Percentiles rank a stretch among this genome's conserved stretches.
Conservation (phyloP, 2,329 filamentous ascomycete species). For the Diaporthe eres region DNA sequence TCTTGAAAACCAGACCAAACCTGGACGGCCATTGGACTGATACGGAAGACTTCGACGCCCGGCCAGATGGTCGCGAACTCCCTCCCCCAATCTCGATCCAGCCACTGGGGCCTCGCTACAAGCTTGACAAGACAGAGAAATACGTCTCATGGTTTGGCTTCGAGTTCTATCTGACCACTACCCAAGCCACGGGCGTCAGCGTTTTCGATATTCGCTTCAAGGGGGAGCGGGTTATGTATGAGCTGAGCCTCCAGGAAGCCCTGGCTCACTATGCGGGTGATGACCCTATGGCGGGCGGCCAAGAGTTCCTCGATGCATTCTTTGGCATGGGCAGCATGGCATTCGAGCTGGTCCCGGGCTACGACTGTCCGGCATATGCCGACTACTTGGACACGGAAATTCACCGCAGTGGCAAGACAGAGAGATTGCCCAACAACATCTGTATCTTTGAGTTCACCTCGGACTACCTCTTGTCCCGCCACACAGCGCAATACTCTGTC, state of each 20-base stretch:
- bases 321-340: constrained; percentile 54
- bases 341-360: constrained; percentile 57
- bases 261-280: constrained; percentile 66
- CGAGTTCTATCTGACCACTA: constrained; percentile 64
- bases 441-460: constrained; percentile 57
- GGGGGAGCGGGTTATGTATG: constrained; percentile 65
- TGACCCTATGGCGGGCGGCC: constrained; percentile 59
- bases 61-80: constrained; percentile 43
- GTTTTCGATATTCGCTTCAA: constrained; percentile 66
- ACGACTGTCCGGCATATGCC: constrained; percentile 53
- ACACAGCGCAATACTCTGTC: constrained; percentile 50
- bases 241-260: constrained; percentile 67
- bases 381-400: constrained; percentile 53
- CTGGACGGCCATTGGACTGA: constrained; percentile 51
- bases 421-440: constrained; percentile 51
- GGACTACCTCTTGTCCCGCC: constrained; percentile 54
- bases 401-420: constrained; percentile 50
- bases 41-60: constrained; percentile 52
- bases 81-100: constrained; percentile 53
- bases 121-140: constrained; percentile 58
- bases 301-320: constrained; percentile 58
- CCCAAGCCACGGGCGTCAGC: constrained; percentile 59
- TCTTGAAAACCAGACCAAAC: constrained; percentile 36
- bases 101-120: constrained; percentile 57
- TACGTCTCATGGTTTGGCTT: constrained; percentile 69